Evolutionary conservation across 1,284 basidiomycete genomes (phyloP).

Genomic region (Cystobasidium slooffiae): DNA sequence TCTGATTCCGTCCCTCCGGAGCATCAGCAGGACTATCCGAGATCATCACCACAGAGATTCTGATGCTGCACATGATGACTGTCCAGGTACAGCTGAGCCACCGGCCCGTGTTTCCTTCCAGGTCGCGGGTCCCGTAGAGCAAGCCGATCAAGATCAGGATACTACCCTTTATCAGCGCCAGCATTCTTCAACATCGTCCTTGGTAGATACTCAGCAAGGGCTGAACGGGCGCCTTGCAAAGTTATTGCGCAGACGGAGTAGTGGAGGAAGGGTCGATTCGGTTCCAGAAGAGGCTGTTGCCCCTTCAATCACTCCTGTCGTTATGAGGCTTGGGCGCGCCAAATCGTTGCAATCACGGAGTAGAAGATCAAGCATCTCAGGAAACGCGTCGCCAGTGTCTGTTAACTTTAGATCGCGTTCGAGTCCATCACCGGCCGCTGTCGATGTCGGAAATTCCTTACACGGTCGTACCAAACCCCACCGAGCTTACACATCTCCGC

Average conservation of each 20-base stretch:
- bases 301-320: no score
- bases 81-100: not conserved
- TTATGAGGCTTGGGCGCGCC: no score
- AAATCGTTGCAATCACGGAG: no score
- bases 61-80: no score
- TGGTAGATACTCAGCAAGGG: constrained; percentile 17
- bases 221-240: constrained; percentile 25
- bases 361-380: no score
- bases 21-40: constrained; percentile 8
- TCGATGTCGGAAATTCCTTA: not conserved
- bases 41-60: not conserved
- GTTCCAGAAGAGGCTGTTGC: no score
- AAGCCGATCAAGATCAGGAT: not conserved
- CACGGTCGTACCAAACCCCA: not conserved
- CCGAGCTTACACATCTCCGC: constrained; percentile 1
- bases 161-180: not conserved
- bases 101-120: not conserved
- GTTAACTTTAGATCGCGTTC: no score
- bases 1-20: constrained; percentile 2
- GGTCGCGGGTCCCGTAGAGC: not conserved
- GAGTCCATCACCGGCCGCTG: no score
- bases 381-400: no score
- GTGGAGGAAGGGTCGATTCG: not conserved
- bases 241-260: constrained; percentile 21
- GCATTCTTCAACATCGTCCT: not conserved